Evolutionary conservation across 495 filamentous ascomycete species (phyloP), one percentile per base, ranked within the genome.

Genomic region (Xylaria castorea): DNA sequence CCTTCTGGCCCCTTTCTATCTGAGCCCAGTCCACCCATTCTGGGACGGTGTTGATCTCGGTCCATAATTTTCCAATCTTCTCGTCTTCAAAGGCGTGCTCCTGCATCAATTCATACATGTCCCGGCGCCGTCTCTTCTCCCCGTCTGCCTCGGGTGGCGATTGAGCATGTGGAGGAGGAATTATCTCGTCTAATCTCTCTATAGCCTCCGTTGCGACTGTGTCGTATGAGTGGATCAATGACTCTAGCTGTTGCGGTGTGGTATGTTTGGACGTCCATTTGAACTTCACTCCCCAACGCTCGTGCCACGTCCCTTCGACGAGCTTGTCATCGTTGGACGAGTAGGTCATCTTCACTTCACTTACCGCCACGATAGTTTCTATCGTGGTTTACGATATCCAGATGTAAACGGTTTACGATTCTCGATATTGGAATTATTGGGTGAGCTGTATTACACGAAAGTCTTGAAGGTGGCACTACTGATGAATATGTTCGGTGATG

Each of bases 11-110:
- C 75, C 92, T 81, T 73, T 86, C 81, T 73, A 97, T 91, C 77
- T 94, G 92, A 12, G 87, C 85, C 92, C 92, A 96, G 79, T 94
- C 89, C 1, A 97, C 93, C 93, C 93, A 97, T 18, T 85, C 81
- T 0, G 93, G 94, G 25, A 94, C 80, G 1, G 87, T 90, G 74
- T 90, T 91, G 63, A 93, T 83, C 76, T 95, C 85, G 0, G 73
- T 77, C 93, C 93, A 94, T 7, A 97, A 77, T 42, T 85, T 75
- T 11, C 81, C 74, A 40, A 94, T 83, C 65, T 86, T 87, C 8
- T 86, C 82, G 77, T 94, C 87, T 8, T 84, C 80, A 12, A 81
- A 74, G 8, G 84, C 84, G 80, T 94, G 85, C 14, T 90, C 83
- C 66, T 83, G 80, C 22, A 95, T 81, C 22, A 93, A 77, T 1